phyloP scores from a whole-genome alignment of 1,284 basidiomycete genomes.

The Somion occarium region DNA sequence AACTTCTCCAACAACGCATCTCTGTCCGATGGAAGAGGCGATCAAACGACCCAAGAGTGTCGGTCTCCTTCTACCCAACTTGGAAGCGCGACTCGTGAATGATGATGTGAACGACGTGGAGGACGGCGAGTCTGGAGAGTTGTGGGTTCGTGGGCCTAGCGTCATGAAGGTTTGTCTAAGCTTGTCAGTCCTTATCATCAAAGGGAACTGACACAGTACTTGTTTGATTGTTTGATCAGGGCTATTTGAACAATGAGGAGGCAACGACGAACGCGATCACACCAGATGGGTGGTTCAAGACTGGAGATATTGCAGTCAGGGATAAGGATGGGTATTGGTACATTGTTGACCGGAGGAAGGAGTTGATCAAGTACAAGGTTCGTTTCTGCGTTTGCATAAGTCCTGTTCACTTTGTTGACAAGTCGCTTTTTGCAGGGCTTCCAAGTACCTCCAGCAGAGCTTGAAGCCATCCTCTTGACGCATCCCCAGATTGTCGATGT shows the following conservation, averaged over 20 bases:
- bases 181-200: neutral
- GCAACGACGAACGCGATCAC: conserved; percentile 71
- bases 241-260: conserved; percentile 62
- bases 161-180: conserved; percentile 68
- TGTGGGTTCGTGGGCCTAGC: conserved; percentile 75
- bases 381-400: conserved; percentile 7
- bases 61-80: conserved; percentile 73
- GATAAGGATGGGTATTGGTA: conserved; percentile 63
- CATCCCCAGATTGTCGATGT: conserved; percentile 23
- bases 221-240: conserved; percentile 34
- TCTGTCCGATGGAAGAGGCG: conserved; percentile 37
- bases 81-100: conserved; percentile 71
- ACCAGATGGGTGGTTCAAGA: conserved; percentile 77
- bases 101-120: conserved; percentile 47
- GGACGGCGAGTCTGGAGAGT: conserved; percentile 63
- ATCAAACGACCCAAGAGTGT: conserved; percentile 54
- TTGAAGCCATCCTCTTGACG: conserved; percentile 19
- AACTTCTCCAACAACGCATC: conserved; percentile 59
- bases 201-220: neutral
- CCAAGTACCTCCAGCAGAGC: conserved; percentile 19
- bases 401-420: neutral
- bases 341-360: conserved; percentile 72
- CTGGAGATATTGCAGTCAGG: conserved; percentile 67
- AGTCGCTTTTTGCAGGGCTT: conserved; percentile 22
- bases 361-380: conserved; percentile 82